phyloP scores from a whole-genome alignment of 2,329 filamentous ascomycete genomes.

The Ilyonectria mors-panacis region DNA sequence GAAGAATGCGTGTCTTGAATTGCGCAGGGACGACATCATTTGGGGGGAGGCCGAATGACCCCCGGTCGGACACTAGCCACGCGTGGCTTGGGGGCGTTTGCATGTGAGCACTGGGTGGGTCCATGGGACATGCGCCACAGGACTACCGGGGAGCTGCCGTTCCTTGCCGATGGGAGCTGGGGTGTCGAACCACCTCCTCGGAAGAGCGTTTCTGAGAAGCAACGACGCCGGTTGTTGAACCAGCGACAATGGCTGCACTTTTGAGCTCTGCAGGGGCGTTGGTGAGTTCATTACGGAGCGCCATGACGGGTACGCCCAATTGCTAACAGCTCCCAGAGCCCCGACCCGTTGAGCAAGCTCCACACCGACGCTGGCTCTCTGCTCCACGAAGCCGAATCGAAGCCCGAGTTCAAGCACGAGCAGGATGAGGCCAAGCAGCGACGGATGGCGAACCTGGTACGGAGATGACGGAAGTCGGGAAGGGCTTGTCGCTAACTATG shows the following conservation, averaged over 20 bases:
- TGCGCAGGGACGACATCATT: slow-evolving; percentile 33
- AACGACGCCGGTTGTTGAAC: slow-evolving; percentile 36
- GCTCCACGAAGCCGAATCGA: slow-evolving; percentile 57
- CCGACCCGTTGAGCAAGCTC: slow-evolving; percentile 58
- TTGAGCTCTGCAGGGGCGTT: slow-evolving; percentile 48
- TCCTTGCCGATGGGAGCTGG: slow-evolving; percentile 28
- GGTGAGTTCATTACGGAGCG: slow-evolving; percentile 45
- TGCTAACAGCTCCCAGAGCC: slow-evolving; percentile 49
- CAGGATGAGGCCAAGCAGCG: slow-evolving; percentile 59
- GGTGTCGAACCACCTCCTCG: slow-evolving; percentile 42
- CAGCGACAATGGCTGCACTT: slow-evolving; percentile 53
- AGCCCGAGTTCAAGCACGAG: slow-evolving; percentile 53
- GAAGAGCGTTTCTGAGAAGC: slow-evolving; percentile 35
- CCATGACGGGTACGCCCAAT: slow-evolving; percentile 26
- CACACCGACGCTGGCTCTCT: slow-evolving; percentile 56
- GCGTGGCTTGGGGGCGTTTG: slow-evolving; percentile 20
- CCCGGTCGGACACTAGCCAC: slow-evolving; percentile 19
- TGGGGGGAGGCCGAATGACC: slow-evolving; percentile 11
- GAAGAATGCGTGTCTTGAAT: slow-evolving; percentile 23
- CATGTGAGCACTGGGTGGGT: slow-evolving; percentile 24
- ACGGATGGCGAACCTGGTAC: slow-evolving; percentile 57
- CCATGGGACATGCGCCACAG: slow-evolving; percentile 24
- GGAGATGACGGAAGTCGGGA: not conserved
- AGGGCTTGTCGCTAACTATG: slow-evolving; percentile 37
- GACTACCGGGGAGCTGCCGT: slow-evolving; percentile 20